Percentiles rank a stretch among this genome's conserved stretches.
phyloP scores from a whole-genome alignment of 2,329 filamentous ascomycete genomes.

The Colletotrichum sojae region DNA sequence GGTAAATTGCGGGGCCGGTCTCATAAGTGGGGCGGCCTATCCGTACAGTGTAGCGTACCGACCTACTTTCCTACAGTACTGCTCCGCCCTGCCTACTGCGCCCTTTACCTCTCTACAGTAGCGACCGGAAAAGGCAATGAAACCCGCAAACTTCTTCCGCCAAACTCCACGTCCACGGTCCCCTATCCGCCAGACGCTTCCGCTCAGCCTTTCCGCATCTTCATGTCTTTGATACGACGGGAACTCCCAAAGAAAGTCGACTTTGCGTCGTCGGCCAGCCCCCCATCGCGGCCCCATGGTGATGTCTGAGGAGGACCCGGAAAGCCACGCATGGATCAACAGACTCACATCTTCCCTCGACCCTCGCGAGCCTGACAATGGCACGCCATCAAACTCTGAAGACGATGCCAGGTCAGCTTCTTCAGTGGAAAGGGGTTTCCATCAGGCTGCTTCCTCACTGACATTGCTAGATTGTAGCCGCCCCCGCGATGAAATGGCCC shows the following conservation, averaged over 20 bases:
- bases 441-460: neutral
- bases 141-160: constrained; percentile 6
- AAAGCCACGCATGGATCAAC: constrained; percentile 13
- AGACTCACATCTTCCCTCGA: constrained; percentile 23
- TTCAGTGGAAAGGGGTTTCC: neutral
- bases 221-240: neutral
- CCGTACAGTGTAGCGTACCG: too few species aligned
- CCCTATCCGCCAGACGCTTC: neutral
- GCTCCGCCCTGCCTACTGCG: too few species aligned
- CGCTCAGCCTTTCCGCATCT: neutral
- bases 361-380: neutral
- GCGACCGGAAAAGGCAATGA: constrained; percentile 10
- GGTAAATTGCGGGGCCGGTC: too few species aligned
- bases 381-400: neutral
- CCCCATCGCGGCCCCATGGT: neutral
- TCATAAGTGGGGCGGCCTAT: too few species aligned
- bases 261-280: neutral
- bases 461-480: neutral
- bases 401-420: neutral
- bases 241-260: neutral
- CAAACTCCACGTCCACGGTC: neutral
- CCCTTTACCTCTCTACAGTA: neutral
- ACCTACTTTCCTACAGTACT: too few species aligned
- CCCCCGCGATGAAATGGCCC: neutral
- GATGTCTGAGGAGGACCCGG: constrained; percentile 14